phyloP scores from a whole-genome alignment of 2,329 filamentous ascomycete species.

The Fusarium sulawesiense region DNA sequence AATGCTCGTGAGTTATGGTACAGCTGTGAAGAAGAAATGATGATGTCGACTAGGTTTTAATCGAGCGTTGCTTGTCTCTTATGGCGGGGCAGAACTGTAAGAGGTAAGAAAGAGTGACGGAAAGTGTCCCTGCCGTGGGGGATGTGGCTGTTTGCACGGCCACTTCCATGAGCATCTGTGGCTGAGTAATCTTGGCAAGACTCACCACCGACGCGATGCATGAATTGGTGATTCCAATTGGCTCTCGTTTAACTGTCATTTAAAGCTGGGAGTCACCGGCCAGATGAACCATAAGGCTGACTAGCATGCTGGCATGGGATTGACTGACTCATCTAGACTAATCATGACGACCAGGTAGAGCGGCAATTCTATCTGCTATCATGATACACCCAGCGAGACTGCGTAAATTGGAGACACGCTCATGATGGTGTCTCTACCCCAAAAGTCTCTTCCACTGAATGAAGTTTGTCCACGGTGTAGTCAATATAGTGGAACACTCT shows the following conservation, averaged over 20 bases:
- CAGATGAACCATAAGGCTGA: conserved; percentile 2
- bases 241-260: neutral
- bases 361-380: neutral
- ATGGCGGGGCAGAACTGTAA: conserved; percentile 43
- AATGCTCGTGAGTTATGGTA: neutral
- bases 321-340: conserved; percentile 20
- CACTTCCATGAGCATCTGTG: conserved; percentile 14
- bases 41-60: conserved; percentile 46
- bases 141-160: conserved; percentile 21
- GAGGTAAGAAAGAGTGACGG: conserved; percentile 11
- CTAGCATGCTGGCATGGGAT: neutral
- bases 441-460: neutral
- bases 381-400: neutral
- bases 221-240: conserved; percentile 25
- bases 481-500: neutral
- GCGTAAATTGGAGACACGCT: neutral
- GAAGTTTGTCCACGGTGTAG: neutral
- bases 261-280: conserved; percentile 29
- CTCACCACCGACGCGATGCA: conserved; percentile 5
- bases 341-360: neutral
- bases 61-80: conserved; percentile 12
- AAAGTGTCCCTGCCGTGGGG: conserved; percentile 26
- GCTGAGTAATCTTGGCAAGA: conserved; percentile 37
- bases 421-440: neutral
- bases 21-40: conserved; percentile 19